Conservation (phyloP, 306 rosid genomes). For the Fagus sylvatica region DNA sequence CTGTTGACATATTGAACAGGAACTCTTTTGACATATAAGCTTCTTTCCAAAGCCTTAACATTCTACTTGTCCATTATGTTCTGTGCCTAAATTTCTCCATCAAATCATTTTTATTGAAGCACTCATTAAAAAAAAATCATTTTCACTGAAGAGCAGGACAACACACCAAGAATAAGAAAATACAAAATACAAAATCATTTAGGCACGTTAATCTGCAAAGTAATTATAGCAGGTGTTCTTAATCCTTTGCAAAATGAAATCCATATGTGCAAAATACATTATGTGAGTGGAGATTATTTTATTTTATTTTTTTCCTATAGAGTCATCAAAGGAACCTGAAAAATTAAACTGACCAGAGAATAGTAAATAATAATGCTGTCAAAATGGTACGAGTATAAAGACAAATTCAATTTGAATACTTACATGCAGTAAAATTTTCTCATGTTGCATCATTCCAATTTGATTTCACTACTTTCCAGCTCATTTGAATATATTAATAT, state of each 20-base stretch:
- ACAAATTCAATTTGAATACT: neutral
- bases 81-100: neutral
- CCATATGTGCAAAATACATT: neutral
- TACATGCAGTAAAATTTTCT: too few relatives aligned
- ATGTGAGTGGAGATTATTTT: neutral
- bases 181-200: neutral
- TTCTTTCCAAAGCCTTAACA: neutral
- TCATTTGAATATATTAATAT: too few relatives aligned
- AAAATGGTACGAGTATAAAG: neutral
- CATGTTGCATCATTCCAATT: too few relatives aligned
- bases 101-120: neutral
- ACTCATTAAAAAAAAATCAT: neutral
- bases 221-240: neutral
- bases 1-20: neutral
- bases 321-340: neutral
- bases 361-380: neutral
- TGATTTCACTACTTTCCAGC: too few relatives aligned
- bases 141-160: neutral
- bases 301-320: too few relatives aligned
- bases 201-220: neutral
- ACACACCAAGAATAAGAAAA: neutral
- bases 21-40: neutral
- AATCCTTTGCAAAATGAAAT: neutral
- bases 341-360: neutral
- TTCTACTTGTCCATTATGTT: neutral